phyloP scores from a whole-genome alignment of 164 flowering plant genomes.

The Cinnamomum micranthum region DNA sequence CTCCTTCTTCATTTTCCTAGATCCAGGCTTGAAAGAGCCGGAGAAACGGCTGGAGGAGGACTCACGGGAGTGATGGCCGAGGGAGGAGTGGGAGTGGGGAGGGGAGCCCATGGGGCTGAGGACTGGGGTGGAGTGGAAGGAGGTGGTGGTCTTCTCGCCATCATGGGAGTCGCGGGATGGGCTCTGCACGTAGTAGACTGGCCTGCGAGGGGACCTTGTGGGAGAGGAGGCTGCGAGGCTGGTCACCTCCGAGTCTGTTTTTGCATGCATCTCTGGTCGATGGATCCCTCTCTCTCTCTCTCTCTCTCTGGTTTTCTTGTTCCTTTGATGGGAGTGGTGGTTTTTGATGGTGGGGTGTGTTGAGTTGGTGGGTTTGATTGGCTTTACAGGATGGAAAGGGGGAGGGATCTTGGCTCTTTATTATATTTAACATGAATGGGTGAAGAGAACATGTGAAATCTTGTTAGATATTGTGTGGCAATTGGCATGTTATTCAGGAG shows the following conservation, averaged over 20 bases:
- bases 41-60: conserved; percentile 77
- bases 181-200: conserved; percentile 75
- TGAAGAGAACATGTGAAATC: neutral
- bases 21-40: conserved; percentile 70
- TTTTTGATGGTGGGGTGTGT: neutral
- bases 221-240: conserved; percentile 67
- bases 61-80: conserved; percentile 82
- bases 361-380: neutral
- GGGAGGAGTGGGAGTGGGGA: conserved; percentile 77
- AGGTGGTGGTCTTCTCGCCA: conserved; percentile 62
- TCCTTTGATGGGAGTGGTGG: neutral
- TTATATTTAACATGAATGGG: neutral
- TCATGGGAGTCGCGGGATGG: conserved; percentile 81
- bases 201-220: conserved; percentile 48
- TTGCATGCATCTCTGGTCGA: conserved; percentile 37
- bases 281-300: neutral
- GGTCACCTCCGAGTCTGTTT: conserved; percentile 73
- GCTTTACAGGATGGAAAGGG: neutral
- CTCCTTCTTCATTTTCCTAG: conserved; percentile 44
- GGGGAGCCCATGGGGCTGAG: conserved; percentile 77
- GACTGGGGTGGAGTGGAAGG: conserved; percentile 83
- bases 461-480: neutral
- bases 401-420: neutral
- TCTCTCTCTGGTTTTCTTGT: neutral
- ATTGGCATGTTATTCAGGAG: neutral